Base-by-base conservation (phyloP, 371 early-diverging fungal species). In the Mortierella sp. region DNA sequence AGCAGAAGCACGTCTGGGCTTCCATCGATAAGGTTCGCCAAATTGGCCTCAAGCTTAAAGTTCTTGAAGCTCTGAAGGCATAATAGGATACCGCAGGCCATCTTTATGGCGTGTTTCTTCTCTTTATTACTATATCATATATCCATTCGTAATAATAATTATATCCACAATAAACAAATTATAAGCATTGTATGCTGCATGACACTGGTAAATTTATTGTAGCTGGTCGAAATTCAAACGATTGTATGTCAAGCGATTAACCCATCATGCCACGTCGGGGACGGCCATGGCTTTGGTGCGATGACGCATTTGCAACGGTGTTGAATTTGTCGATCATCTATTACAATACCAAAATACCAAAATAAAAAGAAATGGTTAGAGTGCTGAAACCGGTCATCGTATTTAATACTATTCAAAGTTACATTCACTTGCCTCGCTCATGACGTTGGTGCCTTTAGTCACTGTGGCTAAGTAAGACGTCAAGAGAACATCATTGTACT, bases 401-500 rank as follows among this genome's bases (percentile, higher is more conserved):
- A n/a, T n/a, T n/a, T n/a, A n/a, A n/a, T n/a, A n/a, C n/a, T 17
- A 47, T 8, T 31, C 17, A n/a, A 0, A 31, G 61, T 62, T 51
- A 51, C 7, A 51, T n/a, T 2, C 1, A 57, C 67, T 56, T 65
- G 90, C 89, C 81, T 95, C 93, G 74, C 92, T 91, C 65, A 95
- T 83, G 8, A 82, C 81, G 72, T 91, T 86, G 12, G 92, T 85
- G 15, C 93, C 93, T 76, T 95, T 95, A 13, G 96, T 95, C 57
- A 96, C 87, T 0, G 90, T 86, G 15, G 94, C 92, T 54, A 96
- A 83, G 76, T 94, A 92, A 13, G 92, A 85, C 23, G 89, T 91
- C 56, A 96, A 83, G 15, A 95, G 80, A 7, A 94, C 93, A 73
- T 96, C 96, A 64, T 92, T 92, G 84, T 91, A 91, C 83, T 95